Percentiles rank a stretch among this genome's conserved stretches.
Evolutionary conservation across 2,329 filamentous ascomycete genomes (phyloP).

Genomic region (Phialocephala sp.): DNA sequence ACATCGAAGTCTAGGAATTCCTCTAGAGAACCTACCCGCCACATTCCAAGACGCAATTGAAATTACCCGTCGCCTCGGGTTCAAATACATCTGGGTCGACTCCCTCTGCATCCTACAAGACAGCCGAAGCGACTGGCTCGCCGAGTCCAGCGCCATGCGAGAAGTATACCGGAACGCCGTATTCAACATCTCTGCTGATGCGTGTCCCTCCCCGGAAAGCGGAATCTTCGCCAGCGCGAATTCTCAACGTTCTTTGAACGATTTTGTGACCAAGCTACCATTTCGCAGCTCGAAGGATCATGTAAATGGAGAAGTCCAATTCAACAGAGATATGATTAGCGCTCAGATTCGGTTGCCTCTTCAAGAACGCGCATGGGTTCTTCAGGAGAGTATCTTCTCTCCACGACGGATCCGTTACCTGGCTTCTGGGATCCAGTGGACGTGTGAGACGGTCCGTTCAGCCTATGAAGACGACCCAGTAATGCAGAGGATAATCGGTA

Average conservation of each 20-base stretch:
- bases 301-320: not conserved
- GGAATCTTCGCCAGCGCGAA: slow-evolving; percentile 7
- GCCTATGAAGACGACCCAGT: not conserved
- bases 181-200: slow-evolving; percentile 12
- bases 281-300: not conserved
- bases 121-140: slow-evolving; percentile 10
- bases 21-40: not conserved
- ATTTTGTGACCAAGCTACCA: not conserved
- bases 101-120: slow-evolving; percentile 18
- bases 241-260: not conserved
- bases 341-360: not conserved
- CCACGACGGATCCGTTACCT: not conserved
- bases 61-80: not conserved
- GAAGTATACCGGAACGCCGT: slow-evolving; percentile 8
- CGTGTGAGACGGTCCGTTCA: not conserved
- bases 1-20: not conserved
- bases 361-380: slow-evolving; percentile 2
- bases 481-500: not conserved
- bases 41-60: slow-evolving; percentile 8
- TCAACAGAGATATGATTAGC: not conserved
- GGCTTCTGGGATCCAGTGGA: not conserved
- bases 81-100: slow-evolving; percentile 14
- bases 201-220: not conserved
- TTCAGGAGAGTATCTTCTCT: not conserved
- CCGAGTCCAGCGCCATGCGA: slow-evolving; percentile 12